phyloP scores from a whole-genome alignment of 495 filamentous ascomycete species.

The Apiosordaria backusii region DNA sequence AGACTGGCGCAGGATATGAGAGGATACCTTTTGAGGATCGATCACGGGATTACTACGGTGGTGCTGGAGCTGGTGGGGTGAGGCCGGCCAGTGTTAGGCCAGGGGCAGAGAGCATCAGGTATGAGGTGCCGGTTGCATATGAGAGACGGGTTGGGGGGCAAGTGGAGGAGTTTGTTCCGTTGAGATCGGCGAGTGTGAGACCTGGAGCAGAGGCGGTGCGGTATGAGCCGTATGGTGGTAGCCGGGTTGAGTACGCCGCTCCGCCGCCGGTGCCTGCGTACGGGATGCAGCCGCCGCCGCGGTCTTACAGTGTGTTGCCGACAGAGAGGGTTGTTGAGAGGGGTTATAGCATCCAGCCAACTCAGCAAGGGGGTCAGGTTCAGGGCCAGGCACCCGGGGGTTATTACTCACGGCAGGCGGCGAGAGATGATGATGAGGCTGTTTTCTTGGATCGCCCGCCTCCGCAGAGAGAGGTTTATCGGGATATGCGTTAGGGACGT shows the following conservation, averaged over 20 bases:
- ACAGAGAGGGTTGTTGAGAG: slow-evolving; percentile 26
- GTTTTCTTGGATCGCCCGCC: slow-evolving; percentile 45
- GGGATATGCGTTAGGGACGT: neutral
- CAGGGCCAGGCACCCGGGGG: slow-evolving; percentile 24
- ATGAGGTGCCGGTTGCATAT: slow-evolving; percentile 44
- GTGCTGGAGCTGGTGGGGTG: slow-evolving; percentile 11
- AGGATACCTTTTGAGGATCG: slow-evolving; percentile 35
- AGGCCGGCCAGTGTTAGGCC: slow-evolving; percentile 58
- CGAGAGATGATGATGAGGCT: slow-evolving; percentile 39
- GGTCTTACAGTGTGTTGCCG: slow-evolving; percentile 46
- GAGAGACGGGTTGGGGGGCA: slow-evolving; percentile 50
- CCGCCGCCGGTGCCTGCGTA: slow-evolving; percentile 23
- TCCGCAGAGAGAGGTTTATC: slow-evolving; percentile 28
- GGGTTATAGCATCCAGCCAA: slow-evolving; percentile 36
- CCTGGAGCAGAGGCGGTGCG: slow-evolving; percentile 13
- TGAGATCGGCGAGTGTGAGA: slow-evolving; percentile 29
- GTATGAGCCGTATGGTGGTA: slow-evolving; percentile 27
- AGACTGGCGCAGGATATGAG: slow-evolving; percentile 24
- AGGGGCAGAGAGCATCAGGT: slow-evolving; percentile 41
- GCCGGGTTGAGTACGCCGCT: slow-evolving; percentile 40
- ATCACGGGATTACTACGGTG: slow-evolving; percentile 45
- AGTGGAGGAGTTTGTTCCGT: slow-evolving; percentile 26
- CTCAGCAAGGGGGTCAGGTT: neutral
- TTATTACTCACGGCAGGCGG: slow-evolving; percentile 24
- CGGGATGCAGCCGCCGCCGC: slow-evolving; percentile 28